Evolutionary conservation across 495 filamentous ascomycete species (phyloP), one percentile per base, ranked within the genome.

Genomic region (Lepraria neglecta): DNA sequence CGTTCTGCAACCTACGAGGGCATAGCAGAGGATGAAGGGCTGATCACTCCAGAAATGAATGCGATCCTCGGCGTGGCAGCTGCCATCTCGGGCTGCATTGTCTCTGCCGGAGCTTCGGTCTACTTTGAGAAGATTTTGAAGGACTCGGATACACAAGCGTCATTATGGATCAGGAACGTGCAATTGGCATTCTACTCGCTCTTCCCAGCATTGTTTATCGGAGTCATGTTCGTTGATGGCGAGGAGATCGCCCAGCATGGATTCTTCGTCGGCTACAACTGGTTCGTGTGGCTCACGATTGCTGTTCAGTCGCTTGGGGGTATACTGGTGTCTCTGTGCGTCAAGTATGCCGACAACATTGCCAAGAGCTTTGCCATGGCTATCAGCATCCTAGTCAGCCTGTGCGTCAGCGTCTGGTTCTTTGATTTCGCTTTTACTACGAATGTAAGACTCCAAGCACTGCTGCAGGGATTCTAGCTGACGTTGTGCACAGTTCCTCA

Each of bases 1-100:
- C 85, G 94, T n/a, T 96, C 91, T n/a, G 91, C 91, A 6, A 95
- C 91, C 1, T 96, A 97, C 68, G 87, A 96, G 72, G 92, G 94
- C 24, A 96, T 96, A 56, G 79, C 90, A 64, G 87, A 94, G 62
- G 92, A 96, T 68, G 78, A 87, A 44, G 77, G 80, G 47, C 72
- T 81, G 31, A 80, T 78, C 19, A 75, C 81, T 28, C 87, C 86
- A 10, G 73, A 78, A 44, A 82, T 95, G 81, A 90, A 91, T 73
- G 80, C 84, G 54, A 78, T 82, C 1, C 74, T 95, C 58, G 94
- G 94, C n/a, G 68, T 97, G 12, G 71, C 83, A 1, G 85, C 92
- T 0, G 91, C 92, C 3, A 71, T 92, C 57, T 77, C 86, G 6
- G 86, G 91, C 27, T 89, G 88, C 60, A 75, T 83, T 15, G 81